Evolutionary conservation across 1,284 basidiomycete species (phyloP).

Genomic region (Cryptococcus depauperatus): DNA sequence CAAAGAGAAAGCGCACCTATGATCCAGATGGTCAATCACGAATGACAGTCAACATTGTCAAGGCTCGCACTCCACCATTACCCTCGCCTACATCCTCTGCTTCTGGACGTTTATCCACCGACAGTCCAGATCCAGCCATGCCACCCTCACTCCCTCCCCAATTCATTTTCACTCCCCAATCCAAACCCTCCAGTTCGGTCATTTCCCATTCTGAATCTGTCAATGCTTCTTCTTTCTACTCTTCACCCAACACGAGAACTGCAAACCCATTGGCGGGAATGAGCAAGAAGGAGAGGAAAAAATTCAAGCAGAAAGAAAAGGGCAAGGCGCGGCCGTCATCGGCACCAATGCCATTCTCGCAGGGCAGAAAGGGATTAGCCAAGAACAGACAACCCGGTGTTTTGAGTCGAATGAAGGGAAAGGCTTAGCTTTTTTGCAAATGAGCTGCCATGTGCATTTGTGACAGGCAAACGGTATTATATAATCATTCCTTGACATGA

Average conservation of each 20-base stretch:
- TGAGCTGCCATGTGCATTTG: not conserved
- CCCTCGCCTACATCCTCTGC: not conserved
- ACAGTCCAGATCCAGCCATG: not conserved
- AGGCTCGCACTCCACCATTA: not conserved
- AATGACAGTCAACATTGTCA: not conserved
- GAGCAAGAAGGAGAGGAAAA: conserved; percentile 8
- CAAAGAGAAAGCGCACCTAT: conserved; percentile 11
- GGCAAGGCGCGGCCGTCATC: conserved; percentile 2
- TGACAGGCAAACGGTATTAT: not conserved
- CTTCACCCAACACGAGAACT: conserved; percentile 8
- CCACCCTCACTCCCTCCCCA: conserved; percentile 9
- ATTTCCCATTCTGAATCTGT: conserved; percentile 10
- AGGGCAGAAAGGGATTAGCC: conserved; percentile 5
- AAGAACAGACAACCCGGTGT: conserved; percentile 3
- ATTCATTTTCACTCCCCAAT: conserved; percentile 8
- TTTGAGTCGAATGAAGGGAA: conserved; percentile 1
- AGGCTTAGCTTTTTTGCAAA: not conserved
- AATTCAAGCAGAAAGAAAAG: conserved; percentile 6
- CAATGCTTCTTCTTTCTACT: conserved; percentile 10
- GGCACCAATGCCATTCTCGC: conserved; percentile 13
- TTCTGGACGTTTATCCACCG: not conserved
- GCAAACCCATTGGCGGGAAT: conserved; percentile 1
- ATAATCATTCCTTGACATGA: not conserved
- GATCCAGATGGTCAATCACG: not conserved
- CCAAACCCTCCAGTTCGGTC: conserved; percentile 6